Evolutionary conservation across 352 stramenopile species (phyloP).

Genomic region (Phytopythium cucurbitacearum): DNA sequence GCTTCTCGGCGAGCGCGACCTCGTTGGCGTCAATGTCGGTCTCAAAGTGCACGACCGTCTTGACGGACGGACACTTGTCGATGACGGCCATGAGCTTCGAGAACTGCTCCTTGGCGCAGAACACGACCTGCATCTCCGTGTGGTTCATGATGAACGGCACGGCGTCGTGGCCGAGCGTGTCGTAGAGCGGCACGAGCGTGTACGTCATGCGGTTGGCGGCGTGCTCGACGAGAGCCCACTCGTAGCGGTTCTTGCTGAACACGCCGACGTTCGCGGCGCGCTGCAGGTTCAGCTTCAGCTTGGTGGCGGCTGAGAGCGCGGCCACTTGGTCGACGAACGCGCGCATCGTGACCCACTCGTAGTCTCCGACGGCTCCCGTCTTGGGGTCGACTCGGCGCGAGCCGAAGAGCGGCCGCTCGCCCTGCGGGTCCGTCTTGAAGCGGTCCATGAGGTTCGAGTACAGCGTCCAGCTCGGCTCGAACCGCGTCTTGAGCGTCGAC

Average conservation of each 20-base stretch:
- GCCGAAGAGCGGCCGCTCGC: conserved; percentile 36
- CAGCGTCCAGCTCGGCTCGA: conserved; percentile 32
- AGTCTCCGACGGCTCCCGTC: conserved; percentile 17
- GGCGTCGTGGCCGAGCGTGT: conserved; percentile 14
- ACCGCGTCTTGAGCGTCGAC: conserved; percentile 6
- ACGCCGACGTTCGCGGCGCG: conserved; percentile 17
- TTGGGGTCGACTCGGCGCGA: conserved; percentile 23
- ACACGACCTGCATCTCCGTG: conserved; percentile 24
- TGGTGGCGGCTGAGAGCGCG: conserved; percentile 14
- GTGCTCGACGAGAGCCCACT: conserved; percentile 19
- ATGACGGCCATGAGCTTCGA: conserved; percentile 18
- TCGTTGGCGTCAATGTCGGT: not conserved
- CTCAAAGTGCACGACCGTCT: conserved; percentile 14
- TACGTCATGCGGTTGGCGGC: conserved; percentile 21
- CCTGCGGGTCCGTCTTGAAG: conserved; percentile 24
- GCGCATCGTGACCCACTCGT: conserved; percentile 17
- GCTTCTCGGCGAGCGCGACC: not conserved
- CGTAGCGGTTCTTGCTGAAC: conserved; percentile 24
- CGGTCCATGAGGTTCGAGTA: conserved; percentile 39
- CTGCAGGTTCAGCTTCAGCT: conserved; percentile 10
- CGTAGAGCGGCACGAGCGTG: conserved; percentile 6
- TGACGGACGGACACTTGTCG: conserved; percentile 13
- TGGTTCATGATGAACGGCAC: conserved; percentile 10
- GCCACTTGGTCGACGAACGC: conserved; percentile 6
- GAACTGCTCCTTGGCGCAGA: conserved; percentile 25